Conservation (phyloP, 495 filamentous ascomycete species). For the Acidiella bohemica region DNA sequence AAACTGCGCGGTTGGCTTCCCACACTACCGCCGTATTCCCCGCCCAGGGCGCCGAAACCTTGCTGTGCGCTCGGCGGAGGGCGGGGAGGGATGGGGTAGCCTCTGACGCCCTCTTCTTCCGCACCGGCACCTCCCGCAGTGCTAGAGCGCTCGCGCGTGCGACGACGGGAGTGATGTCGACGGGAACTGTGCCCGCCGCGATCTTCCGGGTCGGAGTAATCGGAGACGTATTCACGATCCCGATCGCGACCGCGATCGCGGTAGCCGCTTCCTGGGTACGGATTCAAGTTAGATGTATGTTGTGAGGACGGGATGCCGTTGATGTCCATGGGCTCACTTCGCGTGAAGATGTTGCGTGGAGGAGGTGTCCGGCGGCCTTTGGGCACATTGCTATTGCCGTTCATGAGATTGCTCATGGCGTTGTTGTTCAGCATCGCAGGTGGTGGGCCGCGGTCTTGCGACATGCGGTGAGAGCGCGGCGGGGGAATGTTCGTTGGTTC, state of each 20-base stretch:
- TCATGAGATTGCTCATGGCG: no score
- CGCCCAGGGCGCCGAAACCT: background rate
- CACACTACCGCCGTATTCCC: background rate
- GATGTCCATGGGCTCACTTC: conserved; percentile 9
- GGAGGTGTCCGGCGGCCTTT: conserved; percentile 10
- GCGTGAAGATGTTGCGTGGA: conserved; percentile 4
- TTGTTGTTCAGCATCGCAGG: conserved; percentile 11
- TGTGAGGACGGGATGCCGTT: conserved; percentile 3
- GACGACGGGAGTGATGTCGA: background rate
- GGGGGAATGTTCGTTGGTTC: conserved; percentile 14
- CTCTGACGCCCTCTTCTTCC: background rate
- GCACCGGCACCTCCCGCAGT: background rate
- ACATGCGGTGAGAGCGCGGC: conserved; percentile 6
- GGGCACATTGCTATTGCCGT: background rate
- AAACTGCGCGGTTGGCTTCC: conserved; percentile 7
- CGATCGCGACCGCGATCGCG: background rate
- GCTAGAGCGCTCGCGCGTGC: background rate
- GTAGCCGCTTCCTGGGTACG: background rate
- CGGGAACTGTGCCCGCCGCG: background rate
- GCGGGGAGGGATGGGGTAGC: conserved; percentile 18
- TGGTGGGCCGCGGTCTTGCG: conserved; percentile 7
- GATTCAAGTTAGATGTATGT: conserved; percentile 8
- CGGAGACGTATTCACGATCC: background rate
- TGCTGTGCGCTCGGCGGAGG: conserved; percentile 7
- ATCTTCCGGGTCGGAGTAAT: background rate